Percentiles rank a stretch among this genome's conserved stretches.
These are phyloP conservation scores for Oryza australiensis DNA, from an alignment of 176 grass and related monocot species.

Conservation along the genomic window DNA sequence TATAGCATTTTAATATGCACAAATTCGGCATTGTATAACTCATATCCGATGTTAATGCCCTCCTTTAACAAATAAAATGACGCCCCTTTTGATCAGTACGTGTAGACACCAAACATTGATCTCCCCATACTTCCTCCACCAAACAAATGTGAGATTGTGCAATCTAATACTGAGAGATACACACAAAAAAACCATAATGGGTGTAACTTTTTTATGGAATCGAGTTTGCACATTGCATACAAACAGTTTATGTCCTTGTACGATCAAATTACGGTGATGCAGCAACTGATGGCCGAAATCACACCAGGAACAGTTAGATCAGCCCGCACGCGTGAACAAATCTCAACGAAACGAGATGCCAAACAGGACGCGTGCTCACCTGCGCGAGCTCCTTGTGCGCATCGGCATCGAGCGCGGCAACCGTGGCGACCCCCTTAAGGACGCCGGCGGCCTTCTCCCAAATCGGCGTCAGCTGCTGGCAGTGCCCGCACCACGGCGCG, in stretches of 20 bases:
- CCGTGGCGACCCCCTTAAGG: slow-evolving; percentile 83
- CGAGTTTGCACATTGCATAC: background rate
- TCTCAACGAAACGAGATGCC: slow-evolving; percentile 21
- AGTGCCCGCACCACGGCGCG: slow-evolving; percentile 98
- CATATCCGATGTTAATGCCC: background rate
- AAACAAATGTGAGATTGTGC: background rate
- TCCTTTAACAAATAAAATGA: too few species aligned
- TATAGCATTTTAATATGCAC: background rate
- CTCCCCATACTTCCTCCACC: background rate
- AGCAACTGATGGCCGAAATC: background rate
- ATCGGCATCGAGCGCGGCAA: slow-evolving; percentile 89
- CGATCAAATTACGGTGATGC: background rate
- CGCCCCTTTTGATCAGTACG: background rate
- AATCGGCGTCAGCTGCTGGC: slow-evolving; percentile 80
- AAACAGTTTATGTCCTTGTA: background rate
- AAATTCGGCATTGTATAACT: background rate
- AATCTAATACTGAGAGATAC: background rate
- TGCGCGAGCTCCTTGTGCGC: slow-evolving; percentile 84
- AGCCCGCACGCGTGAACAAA: background rate
- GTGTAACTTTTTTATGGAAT: background rate
- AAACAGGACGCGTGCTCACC: slow-evolving; percentile 38
- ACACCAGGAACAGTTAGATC: slow-evolving; percentile 23
- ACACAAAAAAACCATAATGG: background rate
- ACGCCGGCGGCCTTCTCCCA: slow-evolving; percentile 93
- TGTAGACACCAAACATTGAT: background rate